Evolutionary conservation across 306 rosid genomes (phyloP), one percentile per base, ranked within the genome.

Genomic region (Vicia faba): DNA sequence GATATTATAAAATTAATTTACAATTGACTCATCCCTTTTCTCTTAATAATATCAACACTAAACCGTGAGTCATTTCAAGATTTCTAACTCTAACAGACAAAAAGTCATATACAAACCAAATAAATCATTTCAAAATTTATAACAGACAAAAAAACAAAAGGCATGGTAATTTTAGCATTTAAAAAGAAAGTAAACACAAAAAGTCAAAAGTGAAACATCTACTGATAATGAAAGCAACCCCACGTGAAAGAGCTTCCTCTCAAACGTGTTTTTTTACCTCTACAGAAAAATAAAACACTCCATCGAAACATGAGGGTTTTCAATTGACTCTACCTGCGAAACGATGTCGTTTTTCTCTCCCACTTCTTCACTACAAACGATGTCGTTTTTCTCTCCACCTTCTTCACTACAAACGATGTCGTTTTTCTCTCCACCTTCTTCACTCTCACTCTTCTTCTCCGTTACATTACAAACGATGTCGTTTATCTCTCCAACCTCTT

Each of bases 211-310:
- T n/a, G n/a, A n/a, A n/a, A n/a, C n/a, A n/a, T n/a, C n/a, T n/a
- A n/a, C n/a, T n/a, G n/a, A 48, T 33, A 65, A 8, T 40, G 43
- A 70, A 70, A 72, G 56, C 68, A 51, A 74, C 9, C 16, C 54
- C 68, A 41, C 61, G 68, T 61, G 79, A 68, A 69, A 54, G 25
- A 20, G 10, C 35, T 48, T 38, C 54, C 61, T 69, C 29, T 75
- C 51, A 45, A 48, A 74, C 61, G 72, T 28, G 36, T 38, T 36
- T 50, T 50, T 1, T 38, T 20, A 20, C 23, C 80, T 91, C 81
- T 93, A 93, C 84, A 93, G 85, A 77, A 93, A 93, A 83, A 93
- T 93, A 79, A 93, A 93, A 82, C 99, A 93, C 78, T 93, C 99
- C 70, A 93, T 73, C 9, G 96, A 82, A 51, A 92, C 95, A 20